phyloP scores from a whole-genome alignment of 2,329 filamentous ascomycete species.

The Teratosphaeria nubilosa region DNA sequence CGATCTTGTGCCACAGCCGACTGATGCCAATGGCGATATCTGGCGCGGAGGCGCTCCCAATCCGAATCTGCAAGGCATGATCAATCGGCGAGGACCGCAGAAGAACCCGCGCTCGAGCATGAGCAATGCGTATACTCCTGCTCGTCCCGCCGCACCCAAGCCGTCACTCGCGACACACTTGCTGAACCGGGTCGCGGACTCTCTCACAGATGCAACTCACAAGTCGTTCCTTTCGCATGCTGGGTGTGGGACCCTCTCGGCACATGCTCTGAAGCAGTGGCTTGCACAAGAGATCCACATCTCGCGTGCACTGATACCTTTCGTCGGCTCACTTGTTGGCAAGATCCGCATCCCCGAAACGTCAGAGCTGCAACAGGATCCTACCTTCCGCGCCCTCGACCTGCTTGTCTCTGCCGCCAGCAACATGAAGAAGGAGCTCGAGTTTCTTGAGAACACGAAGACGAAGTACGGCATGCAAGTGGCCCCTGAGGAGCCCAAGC shows the following conservation, averaged over 20 bases:
- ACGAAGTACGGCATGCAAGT: slow-evolving; percentile 49
- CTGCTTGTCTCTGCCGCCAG: slow-evolving; percentile 55
- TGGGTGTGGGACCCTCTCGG: slow-evolving; percentile 51
- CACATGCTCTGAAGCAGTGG: slow-evolving; percentile 51
- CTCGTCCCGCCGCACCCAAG: slow-evolving; percentile 10
- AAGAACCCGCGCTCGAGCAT: slow-evolving; percentile 18
- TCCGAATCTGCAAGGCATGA: slow-evolving; percentile 35
- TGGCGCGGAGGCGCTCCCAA: slow-evolving; percentile 39
- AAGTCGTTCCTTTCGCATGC: slow-evolving; percentile 57
- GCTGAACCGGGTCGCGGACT: slow-evolving; percentile 37
- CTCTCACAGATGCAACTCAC: slow-evolving; percentile 50
- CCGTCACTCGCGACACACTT: slow-evolving; percentile 50
- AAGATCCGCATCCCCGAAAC: slow-evolving; percentile 48
- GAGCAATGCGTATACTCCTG: not conserved
- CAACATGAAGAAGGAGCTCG: slow-evolving; percentile 57
- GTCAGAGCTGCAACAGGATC: slow-evolving; percentile 32
- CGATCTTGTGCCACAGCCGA: slow-evolving; percentile 7
- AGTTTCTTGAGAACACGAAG: slow-evolving; percentile 57
- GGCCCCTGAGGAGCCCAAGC: slow-evolving; percentile 32
- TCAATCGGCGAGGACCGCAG: slow-evolving; percentile 4
- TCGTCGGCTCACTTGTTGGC: slow-evolving; percentile 53
- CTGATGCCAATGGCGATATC: slow-evolving; percentile 22
- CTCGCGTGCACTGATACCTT: slow-evolving; percentile 59
- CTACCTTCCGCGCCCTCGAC: slow-evolving; percentile 49
- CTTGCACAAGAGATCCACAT: slow-evolving; percentile 63